Conservation (phyloP, 768 basidiomycete genomes). For the Baorangia bicolor region DNA sequence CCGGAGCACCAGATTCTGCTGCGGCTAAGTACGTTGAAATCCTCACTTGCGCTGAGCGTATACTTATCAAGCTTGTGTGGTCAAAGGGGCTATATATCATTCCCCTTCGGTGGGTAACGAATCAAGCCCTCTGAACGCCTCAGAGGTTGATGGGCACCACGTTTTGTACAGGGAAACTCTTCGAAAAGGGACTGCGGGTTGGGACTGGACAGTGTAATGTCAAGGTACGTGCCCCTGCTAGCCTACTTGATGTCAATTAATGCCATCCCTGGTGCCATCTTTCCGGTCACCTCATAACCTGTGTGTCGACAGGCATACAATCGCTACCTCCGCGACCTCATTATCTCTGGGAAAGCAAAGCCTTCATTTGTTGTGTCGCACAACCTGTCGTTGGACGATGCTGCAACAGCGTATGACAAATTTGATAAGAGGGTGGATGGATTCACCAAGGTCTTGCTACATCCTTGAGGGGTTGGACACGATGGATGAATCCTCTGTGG, state of each 20-base stretch:
- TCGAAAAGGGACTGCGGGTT: background rate
- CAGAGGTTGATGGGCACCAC: background rate
- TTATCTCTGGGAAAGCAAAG: conserved; percentile 1
- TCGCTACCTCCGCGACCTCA: conserved; percentile 6
- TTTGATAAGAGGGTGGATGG: conserved; percentile 9
- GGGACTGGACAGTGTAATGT: background rate
- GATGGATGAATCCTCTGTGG: too few species aligned
- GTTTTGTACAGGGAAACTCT: background rate
- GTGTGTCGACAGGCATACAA: background rate
- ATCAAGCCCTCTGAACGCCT: too few species aligned
- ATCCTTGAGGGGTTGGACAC: background rate
- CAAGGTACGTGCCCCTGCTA: background rate
- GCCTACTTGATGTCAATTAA: background rate
- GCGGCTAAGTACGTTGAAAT: conserved; percentile 35
- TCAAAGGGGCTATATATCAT: background rate
- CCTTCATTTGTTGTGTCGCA: conserved; percentile 5
- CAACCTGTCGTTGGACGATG: conserved; percentile 1
- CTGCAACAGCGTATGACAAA: conserved; percentile 1
- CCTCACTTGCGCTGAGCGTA: background rate
- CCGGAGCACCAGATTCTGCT: conserved; percentile 53
- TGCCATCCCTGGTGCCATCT: background rate
- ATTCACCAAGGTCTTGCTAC: background rate
- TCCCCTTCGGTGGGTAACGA: background rate
- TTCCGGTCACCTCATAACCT: background rate
- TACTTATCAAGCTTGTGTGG: background rate